Evolutionary conservation across 108 stramenopile species (phyloP), one percentile per base, ranked within the genome.

Genomic region (Skeletonema tropicum): DNA sequence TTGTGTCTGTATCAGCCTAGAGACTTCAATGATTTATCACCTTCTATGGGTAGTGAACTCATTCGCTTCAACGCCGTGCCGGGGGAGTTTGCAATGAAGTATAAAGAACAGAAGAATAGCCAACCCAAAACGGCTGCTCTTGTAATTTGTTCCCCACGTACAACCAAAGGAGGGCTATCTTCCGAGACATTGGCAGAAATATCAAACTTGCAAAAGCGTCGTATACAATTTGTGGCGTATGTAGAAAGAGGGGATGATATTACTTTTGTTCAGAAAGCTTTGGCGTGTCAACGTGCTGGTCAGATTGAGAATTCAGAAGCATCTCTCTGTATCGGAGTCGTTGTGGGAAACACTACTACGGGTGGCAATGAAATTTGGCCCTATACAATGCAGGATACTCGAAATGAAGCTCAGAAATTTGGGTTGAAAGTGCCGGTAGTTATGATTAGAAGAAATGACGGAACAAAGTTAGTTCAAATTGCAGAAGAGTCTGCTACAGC

Each of bases 301-400:
- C 32, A 64, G 32, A n/a, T 41, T 5, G 57, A 60, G 7, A 31
- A 36, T 19, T 41, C 42, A 11, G 2, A 67, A 4, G 21, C 26
- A 32, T 70, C 77, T 33, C 26, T 68, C 26, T 80, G 77, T 23
- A 61, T 79, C n/a, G 77, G 77, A n/a, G 95, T 92, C 11, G 41
- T 67, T n/a, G 95, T 89, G 0, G 84, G 89, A 15, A 79, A 93
- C 62, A 74, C 92, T 31, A 87, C 77, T 5, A 88, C 89, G 39
- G 74, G 83, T 64, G 60, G 70, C 11, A 36, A 79, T 25, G 73
- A 64, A 32, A 79, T 90, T 2, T 96, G 90, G 91, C 92, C 92
- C 13, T 96, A 93, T 62, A 83, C 90, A 6, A 96, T 96, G 95
- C 87, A 92, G 63, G 92, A 95, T 76, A 87, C 86, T 19, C 69